A percentile compares a stretch with the other conserved stretches of the same genome.
phyloP scores from a whole-genome alignment of 2,329 filamentous ascomycete genomes.

The Phymatotrichopsis omnivora region DNA sequence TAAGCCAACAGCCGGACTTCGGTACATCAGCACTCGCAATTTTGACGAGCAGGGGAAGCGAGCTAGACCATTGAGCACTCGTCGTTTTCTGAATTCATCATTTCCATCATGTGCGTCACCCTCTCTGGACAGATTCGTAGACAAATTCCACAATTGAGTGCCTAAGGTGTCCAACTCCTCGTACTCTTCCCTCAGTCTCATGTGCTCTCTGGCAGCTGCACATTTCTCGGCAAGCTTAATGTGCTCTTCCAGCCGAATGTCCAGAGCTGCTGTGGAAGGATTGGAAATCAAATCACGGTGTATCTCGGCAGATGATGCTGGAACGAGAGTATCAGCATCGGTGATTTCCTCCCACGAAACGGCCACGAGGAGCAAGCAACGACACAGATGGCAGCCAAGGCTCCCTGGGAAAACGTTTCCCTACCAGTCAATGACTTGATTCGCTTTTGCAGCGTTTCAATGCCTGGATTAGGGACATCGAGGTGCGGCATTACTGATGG shows the following conservation, averaged over 20 bases:
- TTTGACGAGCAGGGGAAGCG: conserved; percentile 39
- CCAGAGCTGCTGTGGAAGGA: conserved; percentile 11
- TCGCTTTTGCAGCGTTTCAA: conserved; percentile 31
- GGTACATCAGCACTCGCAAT: conserved; percentile 4
- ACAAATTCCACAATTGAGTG: conserved; percentile 32
- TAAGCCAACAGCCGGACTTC: conserved; percentile 53
- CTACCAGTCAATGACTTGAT: conserved; percentile 33
- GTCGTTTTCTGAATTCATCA: conserved; percentile 16
- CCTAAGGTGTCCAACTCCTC: conserved; percentile 24
- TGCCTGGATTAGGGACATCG: conserved; percentile 16
- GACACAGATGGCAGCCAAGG: conserved; percentile 14
- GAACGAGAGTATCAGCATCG: conserved; percentile 32
- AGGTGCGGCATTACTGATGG: conserved; percentile 16
- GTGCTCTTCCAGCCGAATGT: conserved; percentile 19
- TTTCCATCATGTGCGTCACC: background rate
- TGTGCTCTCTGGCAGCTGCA: conserved; percentile 21
- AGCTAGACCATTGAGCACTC: conserved; percentile 27
- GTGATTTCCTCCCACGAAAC: conserved; percentile 2
- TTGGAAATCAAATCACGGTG: conserved; percentile 21
- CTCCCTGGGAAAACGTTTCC: conserved; percentile 24
- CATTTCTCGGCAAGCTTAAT: conserved; percentile 23
- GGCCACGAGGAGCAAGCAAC: conserved; percentile 23
- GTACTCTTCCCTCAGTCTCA: conserved; percentile 13
- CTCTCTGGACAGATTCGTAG: conserved; percentile 21
- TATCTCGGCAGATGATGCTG: conserved; percentile 32